Evolutionary conservation across 306 rosid genomes (phyloP).

Genomic region (Cyamopsis tetragonoloba): DNA sequence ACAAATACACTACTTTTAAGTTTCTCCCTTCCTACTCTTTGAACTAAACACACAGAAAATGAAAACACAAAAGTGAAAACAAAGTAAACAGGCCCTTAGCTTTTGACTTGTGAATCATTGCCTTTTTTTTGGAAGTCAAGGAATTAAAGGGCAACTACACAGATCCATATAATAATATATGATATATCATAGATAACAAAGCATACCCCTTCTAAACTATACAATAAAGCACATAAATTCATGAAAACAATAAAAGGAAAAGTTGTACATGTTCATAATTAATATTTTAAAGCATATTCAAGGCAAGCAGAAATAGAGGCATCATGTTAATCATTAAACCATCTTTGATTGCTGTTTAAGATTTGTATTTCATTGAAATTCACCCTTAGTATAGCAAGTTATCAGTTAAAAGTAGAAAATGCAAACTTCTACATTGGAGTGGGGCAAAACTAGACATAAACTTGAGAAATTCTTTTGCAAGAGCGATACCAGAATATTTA

Average conservation of each 20-base stretch:
- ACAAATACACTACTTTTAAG: too few species aligned
- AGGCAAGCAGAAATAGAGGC: neutral
- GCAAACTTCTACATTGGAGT: neutral
- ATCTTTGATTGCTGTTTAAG: neutral
- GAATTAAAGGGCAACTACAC: slow-evolving; percentile 8
- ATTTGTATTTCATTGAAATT: neutral
- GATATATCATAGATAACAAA: neutral
- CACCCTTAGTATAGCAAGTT: neutral
- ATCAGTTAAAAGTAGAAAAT: neutral
- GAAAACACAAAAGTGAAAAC: slow-evolving; percentile 62
- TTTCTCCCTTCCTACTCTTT: too few species aligned
- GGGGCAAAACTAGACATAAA: slow-evolving; percentile 18
- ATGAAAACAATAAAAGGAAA: neutral
- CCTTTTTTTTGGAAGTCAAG: slow-evolving; percentile 7
- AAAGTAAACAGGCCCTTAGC: slow-evolving; percentile 15
- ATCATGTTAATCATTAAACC: neutral
- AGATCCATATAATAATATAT: too few species aligned
- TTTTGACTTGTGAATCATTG: neutral
- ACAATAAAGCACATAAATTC: neutral
- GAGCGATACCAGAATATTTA: slow-evolving; percentile 22
- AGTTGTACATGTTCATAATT: neutral
- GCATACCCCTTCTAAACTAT: neutral
- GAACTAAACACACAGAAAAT: too few species aligned
- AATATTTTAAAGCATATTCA: slow-evolving; percentile 10
- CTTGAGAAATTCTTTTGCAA: slow-evolving; percentile 26